Conservation (phyloP, 2,329 filamentous ascomycete species). For the Lecanicillium sp. region DNA sequence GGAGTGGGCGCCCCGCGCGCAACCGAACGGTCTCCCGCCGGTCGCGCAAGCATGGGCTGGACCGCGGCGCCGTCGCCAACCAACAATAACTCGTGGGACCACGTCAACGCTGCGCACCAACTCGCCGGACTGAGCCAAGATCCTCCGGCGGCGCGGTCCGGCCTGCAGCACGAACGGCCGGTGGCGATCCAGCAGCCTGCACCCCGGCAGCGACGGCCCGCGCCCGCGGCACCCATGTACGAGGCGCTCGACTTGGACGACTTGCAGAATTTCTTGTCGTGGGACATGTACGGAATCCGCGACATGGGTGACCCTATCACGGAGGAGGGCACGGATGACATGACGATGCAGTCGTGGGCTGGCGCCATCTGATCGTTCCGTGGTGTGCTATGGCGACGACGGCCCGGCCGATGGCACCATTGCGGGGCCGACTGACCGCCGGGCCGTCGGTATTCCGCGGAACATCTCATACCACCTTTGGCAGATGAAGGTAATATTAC, state of each 20-base stretch:
- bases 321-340: conserved; percentile 30
- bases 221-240: conserved; percentile 24
- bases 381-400: conserved; percentile 5
- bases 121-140: conserved; percentile 22
- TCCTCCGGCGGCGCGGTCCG: conserved; percentile 21
- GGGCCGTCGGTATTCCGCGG: no score
- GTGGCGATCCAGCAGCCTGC: conserved; percentile 23
- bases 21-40: background rate
- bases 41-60: conserved; percentile 16
- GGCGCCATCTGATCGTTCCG: conserved; percentile 10
- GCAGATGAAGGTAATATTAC: no score
- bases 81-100: conserved; percentile 22
- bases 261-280: conserved; percentile 33
- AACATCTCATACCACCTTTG: no score
- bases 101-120: conserved; percentile 23
- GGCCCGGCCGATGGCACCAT: conserved; percentile 10
- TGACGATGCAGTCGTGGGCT: conserved; percentile 13
- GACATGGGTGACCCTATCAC: conserved; percentile 33
- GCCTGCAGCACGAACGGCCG: conserved; percentile 33
- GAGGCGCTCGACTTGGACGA: conserved; percentile 33
- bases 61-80: conserved; percentile 18
- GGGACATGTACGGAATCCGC: conserved; percentile 37
- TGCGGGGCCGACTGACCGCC: background rate
- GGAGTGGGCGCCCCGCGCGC: conserved; percentile 14
- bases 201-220: conserved; percentile 18